phyloP scores from a whole-genome alignment of 257 asterid species.

The Capsicum rhomboideum region DNA sequence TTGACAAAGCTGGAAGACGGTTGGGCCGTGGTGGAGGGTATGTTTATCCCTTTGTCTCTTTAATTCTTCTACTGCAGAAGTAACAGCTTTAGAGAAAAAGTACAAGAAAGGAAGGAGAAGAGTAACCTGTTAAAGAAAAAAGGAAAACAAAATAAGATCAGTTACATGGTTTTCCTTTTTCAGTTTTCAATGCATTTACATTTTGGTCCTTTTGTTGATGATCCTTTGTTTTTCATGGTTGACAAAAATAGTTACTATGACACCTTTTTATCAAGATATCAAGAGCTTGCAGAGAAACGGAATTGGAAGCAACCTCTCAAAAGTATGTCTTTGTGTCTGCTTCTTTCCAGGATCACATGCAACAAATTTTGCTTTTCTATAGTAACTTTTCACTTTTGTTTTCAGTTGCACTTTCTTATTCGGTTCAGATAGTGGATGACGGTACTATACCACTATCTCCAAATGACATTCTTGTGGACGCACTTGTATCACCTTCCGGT shows the following conservation, averaged over 20 bases:
- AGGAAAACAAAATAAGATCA: neutral
- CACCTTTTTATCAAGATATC: slow-evolving; percentile 59
- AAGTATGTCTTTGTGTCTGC: slow-evolving; percentile 22
- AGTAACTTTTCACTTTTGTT: neutral
- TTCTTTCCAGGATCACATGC: neutral
- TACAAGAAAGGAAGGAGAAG: neutral
- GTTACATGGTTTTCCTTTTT: neutral
- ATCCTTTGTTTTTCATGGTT: slow-evolving; percentile 5
- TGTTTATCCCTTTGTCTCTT: slow-evolving; percentile 9
- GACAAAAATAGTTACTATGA: slow-evolving; percentile 59
- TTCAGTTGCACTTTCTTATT: slow-evolving; percentile 78
- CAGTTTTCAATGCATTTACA: neutral
- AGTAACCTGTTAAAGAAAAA: neutral
- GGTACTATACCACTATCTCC: slow-evolving; percentile 73
- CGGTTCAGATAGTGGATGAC: slow-evolving; percentile 68
- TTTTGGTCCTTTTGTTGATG: neutral
- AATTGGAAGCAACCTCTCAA: slow-evolving; percentile 81
- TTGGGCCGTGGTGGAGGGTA: slow-evolving; percentile 99
- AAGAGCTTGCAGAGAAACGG: slow-evolving; percentile 52
- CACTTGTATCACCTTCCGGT: slow-evolving; percentile 67
- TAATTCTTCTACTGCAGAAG: neutral
- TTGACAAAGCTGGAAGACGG: slow-evolving; percentile 88
- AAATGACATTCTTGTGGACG: slow-evolving; percentile 65
- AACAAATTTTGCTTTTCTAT: neutral
- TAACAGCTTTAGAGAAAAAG: neutral